Percentiles rank a stretch among this genome's conserved stretches.
phyloP scores from a whole-genome alignment of 1,284 basidiomycete genomes.

The Boletellus sp. region DNA sequence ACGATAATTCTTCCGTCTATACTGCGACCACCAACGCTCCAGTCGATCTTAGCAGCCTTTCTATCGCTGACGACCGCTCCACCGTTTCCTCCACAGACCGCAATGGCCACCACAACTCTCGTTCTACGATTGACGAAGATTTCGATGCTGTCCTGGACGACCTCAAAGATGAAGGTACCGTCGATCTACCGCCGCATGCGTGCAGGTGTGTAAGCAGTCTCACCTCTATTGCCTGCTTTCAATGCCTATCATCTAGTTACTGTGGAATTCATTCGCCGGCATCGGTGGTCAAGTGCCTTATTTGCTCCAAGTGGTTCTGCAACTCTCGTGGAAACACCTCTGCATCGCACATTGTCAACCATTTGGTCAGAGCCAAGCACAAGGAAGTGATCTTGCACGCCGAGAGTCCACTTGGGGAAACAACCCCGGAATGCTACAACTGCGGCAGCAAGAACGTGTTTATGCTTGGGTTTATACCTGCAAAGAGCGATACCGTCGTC shows the following conservation, averaged over 20 bases:
- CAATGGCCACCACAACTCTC: slow-evolving; percentile 36
- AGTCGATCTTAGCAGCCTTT: slow-evolving; percentile 63
- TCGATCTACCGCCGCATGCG: slow-evolving; percentile 86
- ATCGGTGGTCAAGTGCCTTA: slow-evolving; percentile 94
- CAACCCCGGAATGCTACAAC: slow-evolving; percentile 97
- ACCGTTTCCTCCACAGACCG: slow-evolving; percentile 39
- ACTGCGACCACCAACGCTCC: slow-evolving; percentile 65
- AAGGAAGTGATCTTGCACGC: slow-evolving; percentile 97
- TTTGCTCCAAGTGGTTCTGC: slow-evolving; percentile 99
- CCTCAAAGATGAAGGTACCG: slow-evolving; percentile 77
- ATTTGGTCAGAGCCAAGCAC: slow-evolving; percentile 97
- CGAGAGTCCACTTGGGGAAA: slow-evolving; percentile 94
- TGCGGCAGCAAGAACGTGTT: slow-evolving; percentile 99
- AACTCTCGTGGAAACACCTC: slow-evolving; percentile 98
- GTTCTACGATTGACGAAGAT: slow-evolving; percentile 66
- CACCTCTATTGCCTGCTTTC: not conserved
- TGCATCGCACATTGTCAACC: slow-evolving; percentile 98
- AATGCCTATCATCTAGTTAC: slow-evolving; percentile 57
- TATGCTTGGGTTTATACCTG: slow-evolving; percentile 98
- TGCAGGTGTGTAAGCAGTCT: slow-evolving; percentile 70
- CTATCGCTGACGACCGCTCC: slow-evolving; percentile 55
- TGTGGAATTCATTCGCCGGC: slow-evolving; percentile 98
- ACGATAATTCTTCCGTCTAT: slow-evolving; percentile 84
- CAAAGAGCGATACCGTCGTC: slow-evolving; percentile 98
- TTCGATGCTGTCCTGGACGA: slow-evolving; percentile 86